These are phyloP conservation scores for Trametes versicolor DNA, from an alignment of 1,284 basidiomycete genomes.

Conservation along the genomic window DNA sequence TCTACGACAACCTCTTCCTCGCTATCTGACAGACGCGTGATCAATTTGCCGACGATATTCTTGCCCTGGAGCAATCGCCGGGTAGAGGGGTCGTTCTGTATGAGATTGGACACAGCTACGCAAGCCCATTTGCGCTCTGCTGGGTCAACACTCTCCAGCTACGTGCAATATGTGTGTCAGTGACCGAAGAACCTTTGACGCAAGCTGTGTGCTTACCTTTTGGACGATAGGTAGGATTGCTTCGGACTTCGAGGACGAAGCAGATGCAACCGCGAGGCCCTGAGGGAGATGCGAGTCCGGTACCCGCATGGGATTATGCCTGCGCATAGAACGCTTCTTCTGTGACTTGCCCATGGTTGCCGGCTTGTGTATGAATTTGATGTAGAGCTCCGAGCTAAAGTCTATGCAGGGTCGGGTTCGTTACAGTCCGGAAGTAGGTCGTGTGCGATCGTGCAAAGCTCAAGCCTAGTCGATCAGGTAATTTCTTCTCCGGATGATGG, in stretches of 20 bases:
- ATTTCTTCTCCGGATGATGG: not conserved
- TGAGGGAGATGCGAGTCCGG: slow-evolving; percentile 89
- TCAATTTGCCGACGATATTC: slow-evolving; percentile 88
- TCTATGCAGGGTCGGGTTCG: not conserved
- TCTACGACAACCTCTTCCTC: slow-evolving; percentile 90
- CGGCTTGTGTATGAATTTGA: not conserved
- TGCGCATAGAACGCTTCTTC: slow-evolving; percentile 79
- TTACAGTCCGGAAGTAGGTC: not conserved
- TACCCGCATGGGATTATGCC: slow-evolving; percentile 92
- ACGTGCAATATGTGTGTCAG: slow-evolving; percentile 6
- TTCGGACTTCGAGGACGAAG: slow-evolving; percentile 77
- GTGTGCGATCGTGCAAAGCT: not conserved
- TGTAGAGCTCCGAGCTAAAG: not conserved
- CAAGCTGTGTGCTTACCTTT: slow-evolving; percentile 62
- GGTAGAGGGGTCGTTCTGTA: slow-evolving; percentile 89
- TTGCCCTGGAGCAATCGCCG: slow-evolving; percentile 89
- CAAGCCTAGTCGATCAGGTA: not conserved
- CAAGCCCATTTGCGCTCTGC: slow-evolving; percentile 92
- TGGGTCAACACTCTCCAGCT: slow-evolving; percentile 81
- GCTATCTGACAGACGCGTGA: slow-evolving; percentile 83
- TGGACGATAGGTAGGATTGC: slow-evolving; percentile 87
- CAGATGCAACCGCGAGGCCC: slow-evolving; percentile 76
- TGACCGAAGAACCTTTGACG: not conserved
- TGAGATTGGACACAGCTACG: slow-evolving; percentile 90
- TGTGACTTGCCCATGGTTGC: slow-evolving; percentile 87